Conservation (phyloP, 2,329 filamentous ascomycete species). For the Beauveria asiatica region DNA sequence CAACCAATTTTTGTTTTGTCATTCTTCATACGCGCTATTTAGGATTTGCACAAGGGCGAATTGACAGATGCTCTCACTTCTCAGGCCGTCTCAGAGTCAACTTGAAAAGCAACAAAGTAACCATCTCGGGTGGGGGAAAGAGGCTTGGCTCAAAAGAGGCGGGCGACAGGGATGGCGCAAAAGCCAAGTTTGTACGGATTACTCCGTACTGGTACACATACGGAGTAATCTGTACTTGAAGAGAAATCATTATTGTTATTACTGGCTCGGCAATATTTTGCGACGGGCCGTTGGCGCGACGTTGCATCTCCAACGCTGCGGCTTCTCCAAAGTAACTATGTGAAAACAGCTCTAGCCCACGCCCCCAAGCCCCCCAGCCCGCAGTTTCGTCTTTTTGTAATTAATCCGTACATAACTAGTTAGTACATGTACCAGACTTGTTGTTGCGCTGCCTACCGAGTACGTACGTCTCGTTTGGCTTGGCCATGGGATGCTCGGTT, state of each 20-base stretch:
- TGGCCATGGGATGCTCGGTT: not conserved
- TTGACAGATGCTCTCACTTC: no score
- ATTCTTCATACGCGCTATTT: no score
- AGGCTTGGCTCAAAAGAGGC: slow-evolving; percentile 2
- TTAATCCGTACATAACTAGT: no score
- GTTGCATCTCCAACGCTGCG: slow-evolving; percentile 1
- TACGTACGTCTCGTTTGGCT: not conserved
- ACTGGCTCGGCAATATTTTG: not conserved
- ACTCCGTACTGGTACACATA: not conserved
- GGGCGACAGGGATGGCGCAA: not conserved
- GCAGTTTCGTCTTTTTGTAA: not conserved
- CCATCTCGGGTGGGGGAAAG: not conserved
- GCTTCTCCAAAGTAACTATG: not conserved
- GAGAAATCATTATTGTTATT: not conserved
- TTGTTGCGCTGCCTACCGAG: no score
- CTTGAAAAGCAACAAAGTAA: not conserved
- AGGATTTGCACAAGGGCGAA: no score
- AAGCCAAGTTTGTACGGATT: slow-evolving; percentile 4
- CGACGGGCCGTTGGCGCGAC: slow-evolving; percentile 9
- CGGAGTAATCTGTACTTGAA: no score
- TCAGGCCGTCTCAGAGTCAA: not conserved
- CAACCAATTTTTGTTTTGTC: no score
- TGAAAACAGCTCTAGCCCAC: not conserved
- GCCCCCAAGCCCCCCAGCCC: not conserved
- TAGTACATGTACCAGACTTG: not conserved